Evolutionary conservation across 352 stramenopile species (phyloP).

Genomic region (Phytophthora parvispora): DNA sequence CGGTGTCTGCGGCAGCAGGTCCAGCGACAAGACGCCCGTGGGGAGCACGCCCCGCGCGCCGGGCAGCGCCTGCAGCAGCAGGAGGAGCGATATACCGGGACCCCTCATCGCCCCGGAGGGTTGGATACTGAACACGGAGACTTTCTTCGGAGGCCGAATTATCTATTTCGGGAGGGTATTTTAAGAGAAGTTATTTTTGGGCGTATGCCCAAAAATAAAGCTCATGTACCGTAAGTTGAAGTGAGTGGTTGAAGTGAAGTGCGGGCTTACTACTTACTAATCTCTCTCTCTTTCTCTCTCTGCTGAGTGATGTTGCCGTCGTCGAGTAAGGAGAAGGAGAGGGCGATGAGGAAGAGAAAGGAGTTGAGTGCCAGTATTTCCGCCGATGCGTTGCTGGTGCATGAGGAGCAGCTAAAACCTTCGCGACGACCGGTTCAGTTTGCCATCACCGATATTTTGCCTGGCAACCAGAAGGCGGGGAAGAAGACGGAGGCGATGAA

Average conservation of each 20-base stretch:
- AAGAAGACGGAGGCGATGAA: slow-evolving; percentile 2
- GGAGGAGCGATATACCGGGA: neutral
- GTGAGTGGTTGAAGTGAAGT: too few relatives aligned
- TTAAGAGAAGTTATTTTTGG: too few relatives aligned
- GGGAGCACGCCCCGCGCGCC: slow-evolving; percentile 45
- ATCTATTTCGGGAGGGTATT: too few relatives aligned
- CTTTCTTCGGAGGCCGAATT: neutral
- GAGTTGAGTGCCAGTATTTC: slow-evolving; percentile 51
- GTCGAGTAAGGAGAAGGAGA: slow-evolving; percentile 11
- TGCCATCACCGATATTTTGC: slow-evolving; percentile 46
- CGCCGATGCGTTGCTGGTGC: slow-evolving; percentile 26
- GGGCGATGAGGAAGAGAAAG: slow-evolving; percentile 18
- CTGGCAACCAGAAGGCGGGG: slow-evolving; percentile 14
- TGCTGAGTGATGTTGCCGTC: neutral
- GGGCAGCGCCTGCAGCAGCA: slow-evolving; percentile 32
- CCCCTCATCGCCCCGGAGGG: neutral
- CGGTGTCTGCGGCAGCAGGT: slow-evolving; percentile 33
- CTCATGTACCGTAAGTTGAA: neutral
- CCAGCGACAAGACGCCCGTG: slow-evolving; percentile 52
- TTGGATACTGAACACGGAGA: slow-evolving; percentile 12
- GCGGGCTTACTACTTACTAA: too few relatives aligned
- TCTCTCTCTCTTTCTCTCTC: neutral
- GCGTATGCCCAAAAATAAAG: too few relatives aligned
- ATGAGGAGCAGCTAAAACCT: slow-evolving; percentile 3
- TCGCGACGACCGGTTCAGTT: slow-evolving; percentile 22